Percentiles rank a stretch among this genome's conserved stretches.
These are phyloP conservation scores for Cryptococcus sp. DNA, from an alignment of 1,284 basidiomycete genomes.

Conservation along the genomic window DNA sequence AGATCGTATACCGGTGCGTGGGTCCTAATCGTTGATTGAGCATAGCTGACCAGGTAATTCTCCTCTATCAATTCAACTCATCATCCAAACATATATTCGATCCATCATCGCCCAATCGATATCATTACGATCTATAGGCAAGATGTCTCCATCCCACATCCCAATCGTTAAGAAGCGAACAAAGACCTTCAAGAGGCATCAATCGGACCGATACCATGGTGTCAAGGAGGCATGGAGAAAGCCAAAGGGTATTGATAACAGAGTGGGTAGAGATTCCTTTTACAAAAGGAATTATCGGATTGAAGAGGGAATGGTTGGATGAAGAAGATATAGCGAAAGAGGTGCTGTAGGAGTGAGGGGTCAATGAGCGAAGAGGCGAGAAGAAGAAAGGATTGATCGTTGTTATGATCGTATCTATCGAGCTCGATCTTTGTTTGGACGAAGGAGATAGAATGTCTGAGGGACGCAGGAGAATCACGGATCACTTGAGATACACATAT, in stretches of 20 bases:
- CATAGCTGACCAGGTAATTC: neutral
- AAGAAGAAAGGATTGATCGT: neutral
- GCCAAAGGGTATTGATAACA: constrained; percentile 94
- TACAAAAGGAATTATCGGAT: too few relatives aligned
- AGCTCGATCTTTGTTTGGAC: neutral
- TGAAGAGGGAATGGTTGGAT: too few relatives aligned
- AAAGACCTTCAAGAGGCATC: constrained; percentile 94
- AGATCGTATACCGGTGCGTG: neutral
- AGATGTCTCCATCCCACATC: constrained; percentile 73
- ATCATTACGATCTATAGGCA: constrained; percentile 25
- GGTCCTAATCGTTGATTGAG: neutral
- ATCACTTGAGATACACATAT: neutral
- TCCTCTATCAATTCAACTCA: neutral
- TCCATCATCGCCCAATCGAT: neutral
- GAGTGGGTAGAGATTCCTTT: constrained; percentile 44
- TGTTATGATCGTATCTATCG: neutral
- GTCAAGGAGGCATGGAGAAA: constrained; percentile 98
- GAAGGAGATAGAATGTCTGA: neutral
- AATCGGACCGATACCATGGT: constrained; percentile 90
- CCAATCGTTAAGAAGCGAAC: constrained; percentile 96
- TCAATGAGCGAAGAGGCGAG: neutral
- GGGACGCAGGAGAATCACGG: neutral
- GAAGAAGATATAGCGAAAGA: too few relatives aligned
- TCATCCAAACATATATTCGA: neutral
- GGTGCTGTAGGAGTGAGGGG: neutral